Conservation (phyloP, 1,284 basidiomycete species). For the Pseudozyma sp. region DNA sequence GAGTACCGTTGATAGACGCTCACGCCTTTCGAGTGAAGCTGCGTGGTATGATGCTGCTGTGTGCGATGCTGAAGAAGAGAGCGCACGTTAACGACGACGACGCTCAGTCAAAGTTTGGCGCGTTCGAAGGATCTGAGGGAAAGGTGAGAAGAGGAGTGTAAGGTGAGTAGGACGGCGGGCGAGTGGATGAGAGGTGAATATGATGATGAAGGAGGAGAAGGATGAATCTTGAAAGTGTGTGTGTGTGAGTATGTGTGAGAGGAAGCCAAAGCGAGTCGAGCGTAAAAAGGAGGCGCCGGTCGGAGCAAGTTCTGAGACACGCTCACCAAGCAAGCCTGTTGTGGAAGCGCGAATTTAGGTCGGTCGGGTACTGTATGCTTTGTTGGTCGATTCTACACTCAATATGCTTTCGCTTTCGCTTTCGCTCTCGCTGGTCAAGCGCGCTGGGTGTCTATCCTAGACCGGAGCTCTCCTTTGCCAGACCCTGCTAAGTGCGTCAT, state of each 20-base stretch:
- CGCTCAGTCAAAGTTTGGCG: slow-evolving; percentile 3
- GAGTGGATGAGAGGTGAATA: slow-evolving; percentile 5
- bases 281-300: background rate
- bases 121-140: background rate
- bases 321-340: slow-evolving; percentile 21
- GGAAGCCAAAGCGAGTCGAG: background rate
- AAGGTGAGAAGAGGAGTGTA: background rate
- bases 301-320: slow-evolving; percentile 17
- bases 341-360: slow-evolving; percentile 6
- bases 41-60: background rate
- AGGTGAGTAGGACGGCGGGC: background rate
- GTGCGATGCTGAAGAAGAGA: background rate
- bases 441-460: too few relatives aligned
- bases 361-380: slow-evolving; percentile 18
- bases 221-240: slow-evolving; percentile 2
- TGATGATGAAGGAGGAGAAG: slow-evolving; percentile 1
- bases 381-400: slow-evolving; percentile 39
- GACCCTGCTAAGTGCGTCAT: too few relatives aligned
- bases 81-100: background rate
- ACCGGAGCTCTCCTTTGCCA: too few relatives aligned
- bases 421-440: too few relatives aligned
- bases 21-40: background rate
- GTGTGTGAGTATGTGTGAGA: slow-evolving; percentile 1
- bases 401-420: background rate
- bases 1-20: too few relatives aligned